A percentile compares a stretch with the other conserved stretches of the same genome.
phyloP scores from a whole-genome alignment of 2,329 filamentous ascomycete species.

The Aspergillus intermedius region DNA sequence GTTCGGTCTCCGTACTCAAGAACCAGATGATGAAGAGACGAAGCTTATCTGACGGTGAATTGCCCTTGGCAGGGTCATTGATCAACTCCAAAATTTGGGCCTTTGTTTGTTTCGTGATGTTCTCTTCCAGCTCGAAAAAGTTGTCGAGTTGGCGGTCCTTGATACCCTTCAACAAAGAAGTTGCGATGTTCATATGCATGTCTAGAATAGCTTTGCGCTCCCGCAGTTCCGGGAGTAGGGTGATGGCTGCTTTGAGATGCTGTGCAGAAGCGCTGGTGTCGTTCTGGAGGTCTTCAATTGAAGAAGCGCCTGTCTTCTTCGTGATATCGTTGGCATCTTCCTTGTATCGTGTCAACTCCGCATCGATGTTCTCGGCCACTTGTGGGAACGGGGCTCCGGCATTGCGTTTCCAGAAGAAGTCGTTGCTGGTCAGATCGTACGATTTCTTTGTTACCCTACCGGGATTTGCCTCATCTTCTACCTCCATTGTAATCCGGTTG shows the following conservation, averaged over 20 bases:
- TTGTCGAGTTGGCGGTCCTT: slow-evolving; percentile 93
- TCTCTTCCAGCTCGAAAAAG: slow-evolving; percentile 92
- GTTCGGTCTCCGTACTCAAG: slow-evolving; percentile 84
- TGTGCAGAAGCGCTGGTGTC: slow-evolving; percentile 84
- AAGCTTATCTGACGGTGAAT: slow-evolving; percentile 79
- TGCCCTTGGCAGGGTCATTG: slow-evolving; percentile 73
- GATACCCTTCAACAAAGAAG: slow-evolving; percentile 71
- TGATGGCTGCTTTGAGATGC: slow-evolving; percentile 93
- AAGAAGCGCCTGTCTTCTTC: slow-evolving; percentile 87
- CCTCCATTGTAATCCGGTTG: slow-evolving; percentile 90
- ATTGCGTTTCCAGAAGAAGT: slow-evolving; percentile 97
- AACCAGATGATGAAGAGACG: slow-evolving; percentile 96
- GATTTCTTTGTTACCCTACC: slow-evolving; percentile 73
- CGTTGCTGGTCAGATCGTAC: slow-evolving; percentile 81
- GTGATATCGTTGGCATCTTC: slow-evolving; percentile 92
- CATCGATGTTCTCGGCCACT: slow-evolving; percentile 92
- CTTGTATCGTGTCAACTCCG: slow-evolving; percentile 88
- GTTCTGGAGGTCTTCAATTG: slow-evolving; percentile 85
- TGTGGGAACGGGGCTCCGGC: slow-evolving; percentile 86
- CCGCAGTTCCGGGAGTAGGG: slow-evolving; percentile 79
- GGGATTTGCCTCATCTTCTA: slow-evolving; percentile 68
- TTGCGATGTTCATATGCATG: slow-evolving; percentile 98
- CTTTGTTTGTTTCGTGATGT: slow-evolving; percentile 84
- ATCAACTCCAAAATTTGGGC: slow-evolving; percentile 81
- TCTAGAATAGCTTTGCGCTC: slow-evolving; percentile 90